Evolutionary conservation across 2,329 filamentous ascomycete genomes (phyloP), one percentile per base, ranked within the genome.

Genomic region (Epichloe scottii): DNA sequence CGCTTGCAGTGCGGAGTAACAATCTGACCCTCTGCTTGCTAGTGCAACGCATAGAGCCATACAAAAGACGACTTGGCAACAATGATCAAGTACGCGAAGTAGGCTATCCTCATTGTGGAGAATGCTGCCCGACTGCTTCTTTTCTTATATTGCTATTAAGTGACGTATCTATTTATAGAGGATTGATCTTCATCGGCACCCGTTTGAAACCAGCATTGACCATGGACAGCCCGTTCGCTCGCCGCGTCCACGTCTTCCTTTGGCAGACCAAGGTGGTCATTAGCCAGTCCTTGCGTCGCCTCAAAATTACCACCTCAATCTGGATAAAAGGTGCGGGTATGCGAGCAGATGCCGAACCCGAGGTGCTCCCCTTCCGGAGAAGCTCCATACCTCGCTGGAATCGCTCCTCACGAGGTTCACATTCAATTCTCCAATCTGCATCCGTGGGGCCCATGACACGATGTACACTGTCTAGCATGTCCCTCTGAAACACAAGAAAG

Each of bases 391-490:
- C 80, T 1, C 74, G 68, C 48, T 67, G 62, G n/a, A n/a, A n/a
- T n/a, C n/a, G n/a, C n/a, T n/a, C n/a, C n/a, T n/a, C n/a, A n/a
- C n/a, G 23, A 46, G 44, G 44, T 26, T 46, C 44, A 54, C 71
- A 78, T 1, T 60, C 68, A 51, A 87, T 72, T 2, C 60, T 71
- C 83, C 83, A 87, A 58, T 85, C 82, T 0, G 63, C 65, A 39
- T 82, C 76, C 1, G 66, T 75, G 0, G 75, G 79, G 0, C 74
- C 74, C 0, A 77, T 76, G 4, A 81, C 81, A 0, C 76, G 74
- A 58, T 81, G 71, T 12, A 82, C 64, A n/a, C 73, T 75, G 39
- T 76, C 74, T 50, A 87, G 71, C 69, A 87, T 85, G 10, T 87
- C 82, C 11, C 72, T 71, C 62, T 87, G 84, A 53, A 65, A 78